These are phyloP conservation scores for Fonsecaea erecta DNA, from an alignment of 2,329 filamentous ascomycete genomes.

Conservation along the genomic window DNA sequence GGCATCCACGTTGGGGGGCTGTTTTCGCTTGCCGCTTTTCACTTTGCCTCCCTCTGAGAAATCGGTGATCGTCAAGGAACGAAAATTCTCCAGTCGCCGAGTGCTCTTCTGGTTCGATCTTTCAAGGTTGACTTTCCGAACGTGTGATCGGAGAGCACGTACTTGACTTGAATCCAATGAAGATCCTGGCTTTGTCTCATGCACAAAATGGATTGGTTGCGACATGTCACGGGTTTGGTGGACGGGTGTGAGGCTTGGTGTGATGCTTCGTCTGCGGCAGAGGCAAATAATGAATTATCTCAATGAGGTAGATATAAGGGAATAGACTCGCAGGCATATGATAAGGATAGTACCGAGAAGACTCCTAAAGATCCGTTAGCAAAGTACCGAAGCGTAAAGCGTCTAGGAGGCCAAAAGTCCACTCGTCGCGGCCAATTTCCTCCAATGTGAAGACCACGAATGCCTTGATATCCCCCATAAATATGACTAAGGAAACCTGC, in stretches of 20 bases:
- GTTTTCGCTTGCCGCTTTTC: constrained; percentile 15
- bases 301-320: constrained; percentile 7
- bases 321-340: background rate
- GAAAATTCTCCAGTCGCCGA: constrained; percentile 23
- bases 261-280: background rate
- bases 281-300: constrained; percentile 1
- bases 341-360: background rate
- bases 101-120: constrained; percentile 21
- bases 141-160: constrained; percentile 24
- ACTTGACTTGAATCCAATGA: constrained; percentile 19
- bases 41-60: constrained; percentile 19
- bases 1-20: background rate
- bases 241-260: background rate
- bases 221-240: constrained; percentile 4
- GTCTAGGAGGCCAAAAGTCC: constrained; percentile 3
- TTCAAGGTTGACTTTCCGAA: constrained; percentile 24
- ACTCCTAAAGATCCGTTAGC: constrained; percentile 1
- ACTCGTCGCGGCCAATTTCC: constrained; percentile 12
- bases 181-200: constrained; percentile 21
- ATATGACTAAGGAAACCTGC: constrained; percentile 14
- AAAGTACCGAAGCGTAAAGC: constrained; percentile 6
- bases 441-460: constrained; percentile 6
- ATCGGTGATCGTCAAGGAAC: constrained; percentile 21
- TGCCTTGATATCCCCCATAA: background rate
- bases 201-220: constrained; percentile 24